Conservation (phyloP, 2,329 filamentous ascomycete genomes). For the Exophiala lecanii-corni region DNA sequence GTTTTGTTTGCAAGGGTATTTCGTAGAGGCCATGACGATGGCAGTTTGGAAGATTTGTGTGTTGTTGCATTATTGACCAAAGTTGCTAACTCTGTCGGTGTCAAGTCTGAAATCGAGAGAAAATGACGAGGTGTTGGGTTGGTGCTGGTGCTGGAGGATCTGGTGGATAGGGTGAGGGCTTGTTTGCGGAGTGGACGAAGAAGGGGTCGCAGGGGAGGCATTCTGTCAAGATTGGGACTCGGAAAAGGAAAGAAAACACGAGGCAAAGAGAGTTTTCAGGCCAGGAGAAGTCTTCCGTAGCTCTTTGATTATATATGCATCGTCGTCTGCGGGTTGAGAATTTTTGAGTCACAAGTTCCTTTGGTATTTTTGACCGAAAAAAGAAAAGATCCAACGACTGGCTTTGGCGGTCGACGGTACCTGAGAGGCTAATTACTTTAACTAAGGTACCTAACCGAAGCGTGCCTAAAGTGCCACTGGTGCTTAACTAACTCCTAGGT, state of each 20-base stretch:
- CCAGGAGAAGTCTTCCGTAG: neutral
- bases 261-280: neutral
- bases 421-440: too few species aligned
- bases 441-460: too few species aligned
- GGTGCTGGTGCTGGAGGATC: slow-evolving; percentile 49
- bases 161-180: slow-evolving; percentile 12
- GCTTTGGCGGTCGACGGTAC: too few species aligned
- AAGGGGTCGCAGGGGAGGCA: slow-evolving; percentile 16
- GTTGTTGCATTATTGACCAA: slow-evolving; percentile 76
- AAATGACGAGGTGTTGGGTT: slow-evolving; percentile 67
- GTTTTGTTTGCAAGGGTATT: slow-evolving; percentile 68
- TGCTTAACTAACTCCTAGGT: too few species aligned
- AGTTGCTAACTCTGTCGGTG: slow-evolving; percentile 69
- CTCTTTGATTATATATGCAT: neutral
- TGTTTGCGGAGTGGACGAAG: slow-evolving; percentile 9
- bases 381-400: too few species aligned
- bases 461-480: too few species aligned
- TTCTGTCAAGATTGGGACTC: slow-evolving; percentile 1
- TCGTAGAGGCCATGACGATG: slow-evolving; percentile 52
- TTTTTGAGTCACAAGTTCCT: too few species aligned
- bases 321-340: too few species aligned
- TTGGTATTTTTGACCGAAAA: too few species aligned
- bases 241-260: neutral
- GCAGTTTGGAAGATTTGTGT: slow-evolving; percentile 74
- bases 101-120: slow-evolving; percentile 84